phyloP scores from a whole-genome alignment of 805 yeast species.

The Candida yuanshanica region DNA sequence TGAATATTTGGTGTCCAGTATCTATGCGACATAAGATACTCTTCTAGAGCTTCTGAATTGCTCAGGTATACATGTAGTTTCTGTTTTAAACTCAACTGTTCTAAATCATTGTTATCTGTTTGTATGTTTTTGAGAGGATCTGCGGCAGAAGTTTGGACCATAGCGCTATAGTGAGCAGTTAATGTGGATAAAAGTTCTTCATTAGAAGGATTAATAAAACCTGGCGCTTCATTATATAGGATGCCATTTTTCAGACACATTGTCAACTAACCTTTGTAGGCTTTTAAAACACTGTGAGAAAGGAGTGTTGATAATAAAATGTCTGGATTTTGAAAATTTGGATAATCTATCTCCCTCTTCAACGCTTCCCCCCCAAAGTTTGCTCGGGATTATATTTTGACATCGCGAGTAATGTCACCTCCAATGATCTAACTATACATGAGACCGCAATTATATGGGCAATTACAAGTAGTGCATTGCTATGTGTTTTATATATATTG shows the following conservation, averaged over 20 bases:
- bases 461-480: too few species aligned
- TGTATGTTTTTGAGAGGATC: neutral
- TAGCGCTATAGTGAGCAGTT: neutral
- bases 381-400: too few species aligned
- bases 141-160: neutral
- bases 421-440: too few species aligned
- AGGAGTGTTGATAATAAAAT: too few species aligned
- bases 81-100: neutral
- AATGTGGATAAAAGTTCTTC: neutral
- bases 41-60: neutral
- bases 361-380: too few species aligned
- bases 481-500: too few species aligned
- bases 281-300: too few species aligned
- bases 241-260: neutral
- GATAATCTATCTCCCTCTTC: too few species aligned
- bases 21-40: slow-evolving; percentile 7
- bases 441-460: too few species aligned
- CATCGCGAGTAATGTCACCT: too few species aligned
- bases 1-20: slow-evolving; percentile 8
- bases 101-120: neutral
- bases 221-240: neutral
- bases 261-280: too few species aligned
- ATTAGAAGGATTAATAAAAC: neutral
- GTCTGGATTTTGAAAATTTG: too few species aligned
- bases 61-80: neutral